A percentile compares a stretch with the other conserved stretches of the same genome.
Conservation (phyloP, 306 rosid genomes). For the Lathyrus sativus region DNA sequence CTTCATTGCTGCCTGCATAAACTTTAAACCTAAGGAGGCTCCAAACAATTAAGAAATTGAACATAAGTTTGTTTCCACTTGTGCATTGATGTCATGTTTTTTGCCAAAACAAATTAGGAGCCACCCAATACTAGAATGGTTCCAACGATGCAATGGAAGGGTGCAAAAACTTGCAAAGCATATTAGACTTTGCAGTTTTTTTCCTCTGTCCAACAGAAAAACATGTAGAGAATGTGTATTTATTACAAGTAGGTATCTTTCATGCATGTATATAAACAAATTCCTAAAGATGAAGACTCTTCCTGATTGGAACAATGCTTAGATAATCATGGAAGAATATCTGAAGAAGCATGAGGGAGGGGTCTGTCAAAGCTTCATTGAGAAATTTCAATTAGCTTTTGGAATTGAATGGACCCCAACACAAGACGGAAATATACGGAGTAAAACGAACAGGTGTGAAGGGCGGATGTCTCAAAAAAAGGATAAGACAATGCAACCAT, state of each 20-base stretch:
- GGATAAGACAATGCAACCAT: conserved; percentile 36
- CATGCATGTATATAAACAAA: conserved; percentile 44
- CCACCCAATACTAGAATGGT: not conserved
- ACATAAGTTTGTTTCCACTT: conserved; percentile 7
- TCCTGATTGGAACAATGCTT: conserved; percentile 45
- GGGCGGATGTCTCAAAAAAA: conserved; percentile 36
- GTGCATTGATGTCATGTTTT: conserved; percentile 18
- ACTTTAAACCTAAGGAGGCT: conserved; percentile 8
- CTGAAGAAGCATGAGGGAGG: conserved; percentile 34
- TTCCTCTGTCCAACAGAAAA: conserved; percentile 32
- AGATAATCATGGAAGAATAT: conserved; percentile 46
- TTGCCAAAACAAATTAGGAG: not conserved
- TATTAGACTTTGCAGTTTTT: conserved; percentile 28
- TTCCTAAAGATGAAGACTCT: conserved; percentile 46
- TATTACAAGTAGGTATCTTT: conserved; percentile 48
- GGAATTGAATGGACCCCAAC: conserved; percentile 56
- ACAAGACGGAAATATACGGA: conserved; percentile 61
- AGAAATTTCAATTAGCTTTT: conserved; percentile 52
- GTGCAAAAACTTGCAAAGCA: conserved; percentile 39
- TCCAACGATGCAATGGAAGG: conserved; percentile 31
- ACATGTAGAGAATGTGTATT: conserved; percentile 35
- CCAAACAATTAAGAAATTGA: not conserved
- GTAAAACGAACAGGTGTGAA: conserved; percentile 37
- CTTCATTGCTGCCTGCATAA: conserved; percentile 1
- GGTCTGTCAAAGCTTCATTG: conserved; percentile 39